Evolutionary conservation across 495 filamentous ascomycete genomes (phyloP).

Genomic region (Hyaloscypha variabilis): DNA sequence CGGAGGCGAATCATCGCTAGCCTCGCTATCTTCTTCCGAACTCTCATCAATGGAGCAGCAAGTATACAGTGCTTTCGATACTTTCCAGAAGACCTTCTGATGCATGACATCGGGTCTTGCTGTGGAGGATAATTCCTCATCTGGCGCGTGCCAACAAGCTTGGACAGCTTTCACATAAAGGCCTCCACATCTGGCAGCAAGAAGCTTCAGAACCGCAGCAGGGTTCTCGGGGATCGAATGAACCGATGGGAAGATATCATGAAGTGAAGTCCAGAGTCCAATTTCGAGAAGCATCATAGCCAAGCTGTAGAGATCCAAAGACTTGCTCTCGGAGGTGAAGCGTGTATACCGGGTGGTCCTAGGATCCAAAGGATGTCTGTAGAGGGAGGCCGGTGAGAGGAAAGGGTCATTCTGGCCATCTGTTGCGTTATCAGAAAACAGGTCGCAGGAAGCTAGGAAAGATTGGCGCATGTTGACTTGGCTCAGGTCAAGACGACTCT

Average conservation of each 20-base stretch:
- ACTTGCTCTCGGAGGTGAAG: slow-evolving; percentile 51
- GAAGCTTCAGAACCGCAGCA: slow-evolving; percentile 49
- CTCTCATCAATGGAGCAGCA: slow-evolving; percentile 44
- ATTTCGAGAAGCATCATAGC: slow-evolving; percentile 85
- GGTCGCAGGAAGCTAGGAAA: slow-evolving; percentile 77
- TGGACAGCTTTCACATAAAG: slow-evolving; percentile 82
- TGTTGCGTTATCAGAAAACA: slow-evolving; percentile 70
- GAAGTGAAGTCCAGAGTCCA: slow-evolving; percentile 83
- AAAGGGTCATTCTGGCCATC: slow-evolving; percentile 35
- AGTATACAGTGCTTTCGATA: slow-evolving; percentile 41
- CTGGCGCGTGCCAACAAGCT: slow-evolving; percentile 75
- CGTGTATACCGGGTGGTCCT: slow-evolving; percentile 55
- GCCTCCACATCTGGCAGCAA: slow-evolving; percentile 73
- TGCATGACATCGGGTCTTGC: slow-evolving; percentile 40
- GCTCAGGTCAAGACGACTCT: slow-evolving; percentile 41
- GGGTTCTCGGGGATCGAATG: slow-evolving; percentile 34
- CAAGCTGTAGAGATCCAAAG: slow-evolving; percentile 83
- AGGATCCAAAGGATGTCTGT: slow-evolving; percentile 78
- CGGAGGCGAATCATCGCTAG: slow-evolving; percentile 26
- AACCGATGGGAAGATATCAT: slow-evolving; percentile 50
- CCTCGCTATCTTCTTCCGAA: slow-evolving; percentile 25
- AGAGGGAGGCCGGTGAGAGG: slow-evolving; percentile 45
- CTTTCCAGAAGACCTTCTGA: slow-evolving; percentile 42
- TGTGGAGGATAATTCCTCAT: slow-evolving; percentile 54
- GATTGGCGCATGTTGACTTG: slow-evolving; percentile 72